These are phyloP conservation scores for Exobasidium rhododendri DNA, from an alignment of 1,284 basidiomycete genomes.

Conservation along the genomic window DNA sequence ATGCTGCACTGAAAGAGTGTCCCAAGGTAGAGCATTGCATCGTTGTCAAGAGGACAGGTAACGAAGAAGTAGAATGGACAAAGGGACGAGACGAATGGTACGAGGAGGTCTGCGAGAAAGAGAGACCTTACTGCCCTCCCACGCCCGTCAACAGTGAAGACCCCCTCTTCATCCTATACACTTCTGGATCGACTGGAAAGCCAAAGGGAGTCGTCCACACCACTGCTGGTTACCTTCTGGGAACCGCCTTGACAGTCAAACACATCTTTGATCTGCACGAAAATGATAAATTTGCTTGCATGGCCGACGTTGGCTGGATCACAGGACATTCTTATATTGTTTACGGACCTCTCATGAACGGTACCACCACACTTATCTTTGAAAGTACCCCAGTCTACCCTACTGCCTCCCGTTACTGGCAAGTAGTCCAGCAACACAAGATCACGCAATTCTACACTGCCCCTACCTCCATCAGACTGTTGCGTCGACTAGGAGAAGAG, in stretches of 20 bases:
- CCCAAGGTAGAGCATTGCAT: conserved; percentile 85
- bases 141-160: conserved; percentile 86
- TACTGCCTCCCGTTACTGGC: conserved; percentile 92
- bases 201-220: conserved; percentile 97
- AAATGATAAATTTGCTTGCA: conserved; percentile 80
- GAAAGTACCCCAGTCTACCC: conserved; percentile 97
- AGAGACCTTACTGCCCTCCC: conserved; percentile 83
- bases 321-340: conserved; percentile 97
- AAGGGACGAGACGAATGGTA: conserved; percentile 91
- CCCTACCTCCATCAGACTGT: conserved; percentile 69
- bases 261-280: conserved; percentile 91
- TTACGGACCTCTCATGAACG: conserved; percentile 89
- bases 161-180: conserved; percentile 93
- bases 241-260: conserved; percentile 86
- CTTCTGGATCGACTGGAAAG: conserved; percentile 91
- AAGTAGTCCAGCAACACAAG: conserved; percentile 87
- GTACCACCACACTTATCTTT: conserved; percentile 88
- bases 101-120: conserved; percentile 82
- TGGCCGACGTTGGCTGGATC: conserved; percentile 99
- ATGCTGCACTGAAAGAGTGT: conserved; percentile 81
- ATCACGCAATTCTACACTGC: conserved; percentile 64
- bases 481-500: conserved; percentile 81
- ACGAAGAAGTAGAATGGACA: conserved; percentile 70
- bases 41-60: conserved; percentile 84
- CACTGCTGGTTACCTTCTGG: conserved; percentile 87